These are phyloP conservation scores for Corylus avellana DNA, from an alignment of 306 rosid genomes.

Conservation along the genomic window DNA sequence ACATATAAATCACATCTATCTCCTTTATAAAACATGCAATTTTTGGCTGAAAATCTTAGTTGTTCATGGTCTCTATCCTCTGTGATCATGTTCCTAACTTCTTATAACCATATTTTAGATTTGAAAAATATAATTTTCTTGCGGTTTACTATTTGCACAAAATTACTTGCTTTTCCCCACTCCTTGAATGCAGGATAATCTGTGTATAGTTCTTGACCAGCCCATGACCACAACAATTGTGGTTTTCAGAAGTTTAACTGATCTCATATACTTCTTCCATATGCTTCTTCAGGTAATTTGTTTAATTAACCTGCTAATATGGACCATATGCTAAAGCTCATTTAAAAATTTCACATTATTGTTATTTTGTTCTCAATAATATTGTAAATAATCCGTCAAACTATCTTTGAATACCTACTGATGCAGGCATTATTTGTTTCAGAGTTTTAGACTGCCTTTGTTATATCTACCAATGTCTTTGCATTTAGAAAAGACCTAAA, in stretches of 20 bases:
- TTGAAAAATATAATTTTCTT: neutral
- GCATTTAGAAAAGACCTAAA: no score
- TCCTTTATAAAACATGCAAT: neutral
- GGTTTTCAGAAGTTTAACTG: slow-evolving; percentile 69
- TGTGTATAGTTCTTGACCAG: slow-evolving; percentile 54
- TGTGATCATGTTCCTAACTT: neutral
- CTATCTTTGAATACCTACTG: neutral
- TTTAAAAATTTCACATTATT: neutral
- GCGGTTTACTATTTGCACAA: neutral
- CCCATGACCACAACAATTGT: slow-evolving; percentile 50
- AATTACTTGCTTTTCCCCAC: slow-evolving; percentile 1
- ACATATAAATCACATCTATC: neutral
- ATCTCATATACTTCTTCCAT: slow-evolving; percentile 63
- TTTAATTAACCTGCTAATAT: neutral
- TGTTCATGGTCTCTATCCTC: neutral
- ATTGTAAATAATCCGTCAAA: neutral
- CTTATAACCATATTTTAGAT: neutral
- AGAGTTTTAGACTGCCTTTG: neutral
- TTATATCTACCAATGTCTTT: neutral
- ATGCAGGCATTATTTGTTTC: neutral
- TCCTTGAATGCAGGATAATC: slow-evolving; percentile 39
- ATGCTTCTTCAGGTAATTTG: slow-evolving; percentile 71
- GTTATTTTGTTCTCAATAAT: neutral
- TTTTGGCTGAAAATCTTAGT: neutral
- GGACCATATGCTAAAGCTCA: neutral